Conservation (phyloP, 768 basidiomycete genomes). For the Dioszegia hungarica region DNA sequence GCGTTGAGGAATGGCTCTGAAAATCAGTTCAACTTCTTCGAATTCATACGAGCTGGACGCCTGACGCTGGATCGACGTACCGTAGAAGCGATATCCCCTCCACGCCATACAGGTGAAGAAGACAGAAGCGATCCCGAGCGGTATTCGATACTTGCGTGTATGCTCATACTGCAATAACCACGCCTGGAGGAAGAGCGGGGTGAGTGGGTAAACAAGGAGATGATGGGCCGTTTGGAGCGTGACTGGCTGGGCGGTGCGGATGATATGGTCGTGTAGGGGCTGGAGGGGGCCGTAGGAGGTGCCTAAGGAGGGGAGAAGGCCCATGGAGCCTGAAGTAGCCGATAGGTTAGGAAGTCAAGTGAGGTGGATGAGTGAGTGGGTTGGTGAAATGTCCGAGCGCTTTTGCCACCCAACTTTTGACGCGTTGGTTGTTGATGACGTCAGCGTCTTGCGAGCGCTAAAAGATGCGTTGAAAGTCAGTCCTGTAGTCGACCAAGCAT, state of each 20-base stretch:
- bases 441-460: too few species aligned
- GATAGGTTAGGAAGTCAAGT: too few species aligned
- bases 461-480: too few species aligned
- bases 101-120: conserved; percentile 7
- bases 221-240: conserved; percentile 13
- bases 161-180: conserved; percentile 19
- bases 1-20: conserved; percentile 20
- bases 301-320: background rate
- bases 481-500: too few species aligned
- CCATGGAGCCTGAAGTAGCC: background rate
- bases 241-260: conserved; percentile 16
- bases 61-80: conserved; percentile 5
- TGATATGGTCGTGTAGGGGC: conserved; percentile 22
- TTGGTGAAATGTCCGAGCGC: too few species aligned
- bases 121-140: conserved; percentile 10
- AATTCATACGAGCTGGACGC: too few species aligned
- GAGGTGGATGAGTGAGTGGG: too few species aligned
- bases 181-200: conserved; percentile 22
- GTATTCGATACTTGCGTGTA: conserved; percentile 12
- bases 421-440: too few species aligned
- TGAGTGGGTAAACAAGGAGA: conserved; percentile 16
- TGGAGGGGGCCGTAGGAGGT: conserved; percentile 26
- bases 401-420: too few species aligned
- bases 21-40: background rate
- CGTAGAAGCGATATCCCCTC: conserved; percentile 15